Conservation (phyloP, 2,329 filamentous ascomycete genomes). For the Claviceps sp. region DNA sequence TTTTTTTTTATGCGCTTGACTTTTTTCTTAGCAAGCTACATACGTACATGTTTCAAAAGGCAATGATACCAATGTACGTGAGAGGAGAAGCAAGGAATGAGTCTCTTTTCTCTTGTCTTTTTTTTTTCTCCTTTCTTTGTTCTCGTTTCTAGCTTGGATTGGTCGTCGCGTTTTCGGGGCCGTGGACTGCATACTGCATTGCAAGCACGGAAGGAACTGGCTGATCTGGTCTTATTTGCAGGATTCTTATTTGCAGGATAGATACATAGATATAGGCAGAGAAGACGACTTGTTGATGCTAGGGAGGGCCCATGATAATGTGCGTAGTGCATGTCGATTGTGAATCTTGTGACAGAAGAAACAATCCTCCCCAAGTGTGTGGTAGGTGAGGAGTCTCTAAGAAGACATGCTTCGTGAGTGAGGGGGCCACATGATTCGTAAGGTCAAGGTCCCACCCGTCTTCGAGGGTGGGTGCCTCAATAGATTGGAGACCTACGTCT, state of each 20-base stretch:
- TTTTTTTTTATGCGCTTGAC: background rate
- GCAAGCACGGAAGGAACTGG: background rate
- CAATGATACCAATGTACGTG: background rate
- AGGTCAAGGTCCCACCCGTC: no score
- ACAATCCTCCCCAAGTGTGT: background rate
- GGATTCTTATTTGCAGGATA: background rate
- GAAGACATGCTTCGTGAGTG: no score
- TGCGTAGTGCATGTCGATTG: background rate
- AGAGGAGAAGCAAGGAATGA: background rate
- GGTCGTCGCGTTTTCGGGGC: background rate
- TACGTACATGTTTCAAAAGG: background rate
- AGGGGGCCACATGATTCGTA: no score
- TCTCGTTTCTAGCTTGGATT: background rate
- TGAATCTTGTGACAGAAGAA: background rate
- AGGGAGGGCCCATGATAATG: background rate
- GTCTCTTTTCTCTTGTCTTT: background rate
- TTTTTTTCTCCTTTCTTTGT: background rate
- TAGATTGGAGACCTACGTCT: no score
- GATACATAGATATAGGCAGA: background rate
- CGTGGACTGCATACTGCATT: background rate
- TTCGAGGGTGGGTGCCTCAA: no score
- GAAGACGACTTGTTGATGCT: background rate
- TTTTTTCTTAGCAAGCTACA: background rate
- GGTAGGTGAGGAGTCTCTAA: no score
- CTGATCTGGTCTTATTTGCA: background rate